Evolutionary conservation across 805 yeast genomes (phyloP).

Genomic region (Candida nonsorbophila): DNA sequence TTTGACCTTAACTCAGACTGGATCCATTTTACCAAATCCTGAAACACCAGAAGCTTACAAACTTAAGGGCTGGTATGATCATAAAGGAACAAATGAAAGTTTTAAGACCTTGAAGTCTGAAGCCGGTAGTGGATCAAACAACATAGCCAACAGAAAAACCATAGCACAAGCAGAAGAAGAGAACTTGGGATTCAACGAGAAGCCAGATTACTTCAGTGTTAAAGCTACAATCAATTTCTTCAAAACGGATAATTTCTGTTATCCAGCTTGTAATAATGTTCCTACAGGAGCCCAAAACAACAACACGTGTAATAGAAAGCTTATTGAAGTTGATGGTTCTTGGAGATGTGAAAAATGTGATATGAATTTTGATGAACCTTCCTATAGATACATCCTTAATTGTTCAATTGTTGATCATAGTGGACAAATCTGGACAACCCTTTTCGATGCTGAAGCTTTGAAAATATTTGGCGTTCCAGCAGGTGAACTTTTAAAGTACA

Average conservation of each 20-base stretch:
- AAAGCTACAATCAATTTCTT: slow-evolving; percentile 72
- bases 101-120: slow-evolving; percentile 63
- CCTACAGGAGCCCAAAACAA: slow-evolving; percentile 9
- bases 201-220: slow-evolving; percentile 70
- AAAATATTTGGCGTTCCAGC: slow-evolving; percentile 60
- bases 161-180: slow-evolving; percentile 61
- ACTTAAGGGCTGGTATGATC: slow-evolving; percentile 93
- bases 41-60: slow-evolving; percentile 83
- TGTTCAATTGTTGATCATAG: slow-evolving; percentile 72
- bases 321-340: slow-evolving; percentile 60
- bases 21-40: slow-evolving; percentile 75
- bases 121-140: slow-evolving; percentile 27
- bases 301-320: slow-evolving; percentile 69
- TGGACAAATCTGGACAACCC: slow-evolving; percentile 80
- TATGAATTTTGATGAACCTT: slow-evolving; percentile 59
- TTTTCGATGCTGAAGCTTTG: slow-evolving; percentile 81
- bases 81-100: slow-evolving; percentile 58
- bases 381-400: slow-evolving; percentile 76
- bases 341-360: slow-evolving; percentile 97
- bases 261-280: slow-evolving; percentile 76
- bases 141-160: slow-evolving; percentile 55
- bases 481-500: slow-evolving; percentile 50
- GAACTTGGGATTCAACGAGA: slow-evolving; percentile 68
- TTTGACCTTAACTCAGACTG: slow-evolving; percentile 73
- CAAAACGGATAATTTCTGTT: slow-evolving; percentile 72